Evolutionary conservation across 345 rosid genomes (phyloP), one percentile per base, ranked within the genome.

Genomic region (Camelina sativa): DNA sequence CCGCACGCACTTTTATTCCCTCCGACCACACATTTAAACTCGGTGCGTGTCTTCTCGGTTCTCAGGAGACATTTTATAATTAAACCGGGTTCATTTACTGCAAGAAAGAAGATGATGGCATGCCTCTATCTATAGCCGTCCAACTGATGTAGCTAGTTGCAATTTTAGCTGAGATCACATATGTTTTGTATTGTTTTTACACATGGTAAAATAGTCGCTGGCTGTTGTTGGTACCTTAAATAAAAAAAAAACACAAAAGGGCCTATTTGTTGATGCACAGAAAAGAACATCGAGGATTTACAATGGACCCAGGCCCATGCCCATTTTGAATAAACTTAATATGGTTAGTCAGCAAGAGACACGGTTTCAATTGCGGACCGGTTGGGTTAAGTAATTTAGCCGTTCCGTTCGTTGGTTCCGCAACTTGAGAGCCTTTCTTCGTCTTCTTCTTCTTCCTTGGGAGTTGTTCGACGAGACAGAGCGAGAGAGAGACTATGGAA

Each of bases 11-110:
- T 50, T 65, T 48, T 50, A 58, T 66, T 74, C 58, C 44, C 40
- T 67, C 78, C 78, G 73, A 75, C 73, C 73, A 75, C 67, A 66
- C 78, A 17, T 58, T 9, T 67, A 66, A 58, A 74, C 73, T 66
- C 52, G 32, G 47, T 64, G 50, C 71, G 65, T 73, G 50, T 65
- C 65, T 64, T 54, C 70, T 73, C 70, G 77, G 55, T 73, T 34
- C 58, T 43, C 17, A 70, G 41, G 41, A 50, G 67, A 60, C 61
- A 63, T n/a, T 28, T 44, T 28, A 43, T 56, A 7, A 56, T 8
- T 7, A 55, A 28, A 0, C 19, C 15, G 11, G 37, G 37, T 19
- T 61, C 6, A 19, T 1, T 20, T 38, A 40, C 17, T 17, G 46
- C 28, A 32, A 11, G 43, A 57, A 57, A 20, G 2, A 57, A 19